A percentile compares a stretch with the other conserved stretches of the same genome.
These are phyloP conservation scores for Trametes hirsuta DNA, from an alignment of 1,284 basidiomycete species.

Conservation along the genomic window DNA sequence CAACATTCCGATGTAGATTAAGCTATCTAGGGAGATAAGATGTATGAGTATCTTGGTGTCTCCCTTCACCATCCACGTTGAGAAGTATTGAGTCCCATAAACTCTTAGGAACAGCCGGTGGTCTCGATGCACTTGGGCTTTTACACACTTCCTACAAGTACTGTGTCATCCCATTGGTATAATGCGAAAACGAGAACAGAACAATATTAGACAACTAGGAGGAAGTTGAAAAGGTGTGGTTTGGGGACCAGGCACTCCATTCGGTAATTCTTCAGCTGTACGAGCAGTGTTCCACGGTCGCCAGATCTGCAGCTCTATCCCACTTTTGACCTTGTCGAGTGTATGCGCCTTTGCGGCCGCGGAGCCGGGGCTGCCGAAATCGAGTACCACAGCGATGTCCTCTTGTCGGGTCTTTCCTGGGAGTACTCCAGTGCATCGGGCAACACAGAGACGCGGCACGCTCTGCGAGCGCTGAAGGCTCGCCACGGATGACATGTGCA, in stretches of 20 bases:
- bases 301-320: conserved; percentile 28
- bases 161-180: not conserved
- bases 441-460: conserved; percentile 25
- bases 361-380: conserved; percentile 23
- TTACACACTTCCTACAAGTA: too few relatives aligned
- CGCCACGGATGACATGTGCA: conserved; percentile 20
- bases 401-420: conserved; percentile 7
- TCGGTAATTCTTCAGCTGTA: not conserved
- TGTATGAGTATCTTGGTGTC: too few relatives aligned
- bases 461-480: conserved; percentile 25
- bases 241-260: not conserved
- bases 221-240: not conserved
- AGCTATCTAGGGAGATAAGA: too few relatives aligned
- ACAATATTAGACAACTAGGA: not conserved
- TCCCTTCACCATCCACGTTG: too few relatives aligned
- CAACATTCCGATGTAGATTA: too few relatives aligned
- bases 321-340: conserved; percentile 23
- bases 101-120: too few relatives aligned
- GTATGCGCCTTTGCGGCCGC: conserved; percentile 20
- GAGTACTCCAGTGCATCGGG: conserved; percentile 21
- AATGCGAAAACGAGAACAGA: conserved; percentile 12
- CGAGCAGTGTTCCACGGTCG: conserved; percentile 25
- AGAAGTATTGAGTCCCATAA: too few relatives aligned
- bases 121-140: too few relatives aligned
- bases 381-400: conserved; percentile 25